phyloP scores from a whole-genome alignment of 345 rosid species.

The Brassica cretica region DNA sequence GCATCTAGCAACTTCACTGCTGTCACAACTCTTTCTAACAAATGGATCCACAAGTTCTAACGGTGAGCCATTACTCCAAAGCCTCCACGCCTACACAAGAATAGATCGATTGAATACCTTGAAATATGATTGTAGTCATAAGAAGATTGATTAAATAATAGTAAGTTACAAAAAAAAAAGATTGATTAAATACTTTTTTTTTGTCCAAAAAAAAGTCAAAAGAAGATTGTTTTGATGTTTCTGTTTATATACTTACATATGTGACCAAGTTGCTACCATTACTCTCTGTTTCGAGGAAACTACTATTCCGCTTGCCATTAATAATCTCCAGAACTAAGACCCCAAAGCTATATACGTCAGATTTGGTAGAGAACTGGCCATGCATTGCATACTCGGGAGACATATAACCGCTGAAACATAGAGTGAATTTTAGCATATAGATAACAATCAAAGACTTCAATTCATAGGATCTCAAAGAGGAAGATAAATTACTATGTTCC shows the following conservation, averaged over 20 bases:
- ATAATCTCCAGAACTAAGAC: not conserved
- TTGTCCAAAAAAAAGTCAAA: not conserved
- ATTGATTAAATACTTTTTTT: too few relatives aligned
- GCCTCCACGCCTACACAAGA: not conserved
- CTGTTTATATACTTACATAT: not conserved
- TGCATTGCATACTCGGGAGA: not conserved
- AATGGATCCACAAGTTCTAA: not conserved
- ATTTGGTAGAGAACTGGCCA: not conserved
- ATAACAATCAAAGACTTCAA: not conserved
- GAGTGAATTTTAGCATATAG: not conserved
- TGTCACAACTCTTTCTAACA: not conserved
- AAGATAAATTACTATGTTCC: not conserved
- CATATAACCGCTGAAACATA: not conserved
- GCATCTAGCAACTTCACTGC: not conserved
- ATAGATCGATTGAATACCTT: not conserved
- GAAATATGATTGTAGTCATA: not conserved
- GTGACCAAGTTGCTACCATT: not conserved
- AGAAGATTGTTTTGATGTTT: not conserved
- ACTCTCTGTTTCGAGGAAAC: not conserved
- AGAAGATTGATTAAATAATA: not conserved
- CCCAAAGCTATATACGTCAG: not conserved
- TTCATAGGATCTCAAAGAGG: not conserved
- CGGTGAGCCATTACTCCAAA: not conserved
- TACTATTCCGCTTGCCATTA: not conserved
- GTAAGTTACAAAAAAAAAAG: too few relatives aligned